Evolutionary conservation across 495 filamentous ascomycete species (phyloP).

Genomic region (Aspergillus panamensis): DNA sequence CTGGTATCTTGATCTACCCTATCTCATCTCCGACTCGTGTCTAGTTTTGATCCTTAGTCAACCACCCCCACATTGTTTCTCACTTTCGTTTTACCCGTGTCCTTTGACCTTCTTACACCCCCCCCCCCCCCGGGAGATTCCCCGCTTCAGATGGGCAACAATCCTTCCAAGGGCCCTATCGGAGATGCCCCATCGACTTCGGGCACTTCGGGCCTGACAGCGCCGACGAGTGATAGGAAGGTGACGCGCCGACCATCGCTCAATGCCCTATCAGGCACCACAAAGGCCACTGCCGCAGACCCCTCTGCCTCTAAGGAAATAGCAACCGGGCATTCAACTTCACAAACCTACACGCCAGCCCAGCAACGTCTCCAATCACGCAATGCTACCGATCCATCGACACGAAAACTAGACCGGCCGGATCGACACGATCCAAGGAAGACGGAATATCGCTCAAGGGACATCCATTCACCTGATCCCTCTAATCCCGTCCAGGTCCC

Average conservation of each 20-base stretch:
- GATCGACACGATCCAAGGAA: constrained; percentile 20
- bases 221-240: constrained; percentile 33
- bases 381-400: constrained; percentile 29
- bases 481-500: constrained; percentile 54
- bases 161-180: constrained; percentile 46
- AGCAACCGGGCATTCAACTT: constrained; percentile 40
- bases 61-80: constrained; percentile 2
- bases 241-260: constrained; percentile 40
- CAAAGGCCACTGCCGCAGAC: constrained; percentile 41
- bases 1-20: constrained; percentile 24
- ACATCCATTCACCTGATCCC: constrained; percentile 29
- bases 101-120: constrained; percentile 2
- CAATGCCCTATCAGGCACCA: constrained; percentile 35
- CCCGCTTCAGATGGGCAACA: constrained; percentile 47
- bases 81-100: neutral
- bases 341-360: constrained; percentile 32
- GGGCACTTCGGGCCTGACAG: constrained; percentile 24
- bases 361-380: constrained; percentile 43
- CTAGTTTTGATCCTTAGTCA: neutral
- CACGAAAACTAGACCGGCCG: constrained; percentile 22
- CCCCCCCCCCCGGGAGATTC: constrained; percentile 15
- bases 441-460: constrained; percentile 26
- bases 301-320: constrained; percentile 42
- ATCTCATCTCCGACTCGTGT: constrained; percentile 10
- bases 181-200: constrained; percentile 33